A percentile compares a stretch with the other conserved stretches of the same genome.
Evolutionary conservation across 371 early-diverging fungal genomes (phyloP).

Genomic region (Vavraia culicis): DNA sequence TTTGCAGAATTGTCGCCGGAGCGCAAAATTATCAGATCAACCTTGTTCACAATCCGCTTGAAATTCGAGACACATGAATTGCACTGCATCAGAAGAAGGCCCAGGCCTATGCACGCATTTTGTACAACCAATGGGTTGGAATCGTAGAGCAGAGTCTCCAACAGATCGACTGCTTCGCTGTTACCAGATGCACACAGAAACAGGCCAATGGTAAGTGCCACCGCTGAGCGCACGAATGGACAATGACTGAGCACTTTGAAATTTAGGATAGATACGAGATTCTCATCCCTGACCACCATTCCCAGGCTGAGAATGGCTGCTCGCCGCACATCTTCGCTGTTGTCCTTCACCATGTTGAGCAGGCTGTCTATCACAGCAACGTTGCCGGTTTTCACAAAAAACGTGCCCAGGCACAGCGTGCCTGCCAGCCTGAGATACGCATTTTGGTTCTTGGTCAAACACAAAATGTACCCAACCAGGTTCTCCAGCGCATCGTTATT

Average conservation of each 20-base stretch:
- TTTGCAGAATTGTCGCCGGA: constrained; percentile 73
- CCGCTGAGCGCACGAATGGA: constrained; percentile 85
- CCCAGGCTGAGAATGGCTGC: constrained; percentile 86
- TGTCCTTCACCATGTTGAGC: constrained; percentile 81
- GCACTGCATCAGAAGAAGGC: constrained; percentile 84
- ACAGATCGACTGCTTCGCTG: constrained; percentile 63
- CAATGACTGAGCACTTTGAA: constrained; percentile 83
- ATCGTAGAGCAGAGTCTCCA: constrained; percentile 90
- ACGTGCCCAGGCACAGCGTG: constrained; percentile 75
- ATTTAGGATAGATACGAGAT: constrained; percentile 81
- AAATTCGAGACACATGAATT: constrained; percentile 56
- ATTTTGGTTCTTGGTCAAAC: constrained; percentile 66
- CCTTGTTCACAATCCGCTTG: constrained; percentile 52
- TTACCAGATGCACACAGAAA: constrained; percentile 80
- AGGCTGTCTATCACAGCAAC: constrained; percentile 61
- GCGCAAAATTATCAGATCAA: constrained; percentile 63
- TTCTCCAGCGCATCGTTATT: constrained; percentile 2
- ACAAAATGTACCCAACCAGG: constrained; percentile 40
- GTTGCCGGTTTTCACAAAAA: constrained; percentile 81
- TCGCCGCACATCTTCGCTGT: constrained; percentile 87
- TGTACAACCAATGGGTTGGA: constrained; percentile 84
- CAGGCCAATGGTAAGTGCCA: constrained; percentile 82
- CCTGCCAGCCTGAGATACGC: constrained; percentile 75
- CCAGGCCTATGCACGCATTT: constrained; percentile 80
- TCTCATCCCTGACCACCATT: constrained; percentile 66